These are phyloP conservation scores for Limnanthes douglasii DNA, from an alignment of 345 rosid species.

Conservation along the genomic window DNA sequence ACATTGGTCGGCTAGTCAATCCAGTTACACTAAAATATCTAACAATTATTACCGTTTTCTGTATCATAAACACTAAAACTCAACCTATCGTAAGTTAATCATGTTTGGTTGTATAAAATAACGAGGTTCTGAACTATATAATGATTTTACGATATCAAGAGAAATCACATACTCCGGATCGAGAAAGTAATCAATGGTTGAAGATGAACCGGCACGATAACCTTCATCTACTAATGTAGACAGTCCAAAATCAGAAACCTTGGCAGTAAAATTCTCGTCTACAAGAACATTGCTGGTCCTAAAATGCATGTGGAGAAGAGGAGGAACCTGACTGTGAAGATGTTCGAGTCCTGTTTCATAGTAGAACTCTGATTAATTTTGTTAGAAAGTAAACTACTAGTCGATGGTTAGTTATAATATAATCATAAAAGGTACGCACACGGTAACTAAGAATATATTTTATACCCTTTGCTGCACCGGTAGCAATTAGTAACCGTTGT, in stretches of 20 bases:
- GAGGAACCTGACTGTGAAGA: conserved; percentile 32
- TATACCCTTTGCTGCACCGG: conserved; percentile 29
- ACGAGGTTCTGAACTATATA: not conserved
- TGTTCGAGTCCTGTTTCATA: conserved; percentile 25
- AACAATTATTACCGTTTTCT: too few relatives aligned
- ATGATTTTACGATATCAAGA: not conserved
- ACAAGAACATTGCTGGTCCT: conserved; percentile 30
- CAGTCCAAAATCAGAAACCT: conserved; percentile 30
- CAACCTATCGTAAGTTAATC: too few relatives aligned
- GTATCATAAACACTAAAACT: too few relatives aligned
- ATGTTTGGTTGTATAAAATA: not conserved
- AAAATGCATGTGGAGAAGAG: conserved; percentile 32
- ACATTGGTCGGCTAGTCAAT: too few relatives aligned
- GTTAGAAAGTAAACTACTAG: too few relatives aligned
- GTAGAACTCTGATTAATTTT: conserved; percentile 1
- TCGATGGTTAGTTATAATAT: too few relatives aligned
- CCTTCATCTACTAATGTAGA: conserved; percentile 10
- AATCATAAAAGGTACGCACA: too few relatives aligned
- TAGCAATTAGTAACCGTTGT: conserved; percentile 25
- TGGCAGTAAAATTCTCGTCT: conserved; percentile 18
- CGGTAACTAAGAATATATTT: not conserved
- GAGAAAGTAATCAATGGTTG: conserved; percentile 21
- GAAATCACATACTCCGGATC: conserved; percentile 29
- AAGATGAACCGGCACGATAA: conserved; percentile 20
- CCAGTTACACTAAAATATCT: too few relatives aligned